Percentiles rank a stretch among this genome's conserved stretches.
Conservation (phyloP, 108 stramenopile species). For the Ochromonas danica region DNA sequence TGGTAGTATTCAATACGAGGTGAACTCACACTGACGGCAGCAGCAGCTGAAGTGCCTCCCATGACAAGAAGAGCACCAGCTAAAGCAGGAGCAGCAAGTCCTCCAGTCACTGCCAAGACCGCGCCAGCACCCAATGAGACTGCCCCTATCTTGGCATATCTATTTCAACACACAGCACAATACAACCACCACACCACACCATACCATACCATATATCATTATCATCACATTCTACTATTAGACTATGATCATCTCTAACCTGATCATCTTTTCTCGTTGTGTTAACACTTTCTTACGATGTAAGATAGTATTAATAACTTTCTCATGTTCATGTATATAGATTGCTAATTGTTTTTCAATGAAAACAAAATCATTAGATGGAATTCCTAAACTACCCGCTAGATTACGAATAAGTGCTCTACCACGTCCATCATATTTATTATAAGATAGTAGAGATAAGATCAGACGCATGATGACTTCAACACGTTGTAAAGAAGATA, state of each 20-base stretch:
- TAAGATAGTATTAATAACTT: not conserved
- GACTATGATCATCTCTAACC: not conserved
- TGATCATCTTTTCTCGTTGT: too few relatives aligned
- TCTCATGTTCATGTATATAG: not conserved
- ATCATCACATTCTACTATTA: not conserved
- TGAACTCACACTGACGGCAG: not conserved
- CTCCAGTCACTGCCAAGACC: not conserved
- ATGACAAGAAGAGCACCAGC: slow-evolving; percentile 10
- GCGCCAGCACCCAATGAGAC: slow-evolving; percentile 1
- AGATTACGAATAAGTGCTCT: not conserved
- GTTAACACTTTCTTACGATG: too few relatives aligned
- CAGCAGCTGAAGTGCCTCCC: slow-evolving; percentile 8
- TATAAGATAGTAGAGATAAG: too few relatives aligned
- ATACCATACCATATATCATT: not conserved
- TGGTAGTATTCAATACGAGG: too few relatives aligned
- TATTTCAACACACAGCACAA: not conserved
- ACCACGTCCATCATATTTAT: not conserved
- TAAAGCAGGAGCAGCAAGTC: slow-evolving; percentile 13
- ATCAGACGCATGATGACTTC: too few relatives aligned
- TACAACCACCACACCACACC: not conserved
- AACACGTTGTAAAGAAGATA: too few relatives aligned
- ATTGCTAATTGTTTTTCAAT: not conserved
- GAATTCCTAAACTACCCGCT: not conserved
- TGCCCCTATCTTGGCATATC: slow-evolving; percentile 6
- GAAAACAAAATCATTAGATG: not conserved